Evolutionary conservation across 192 early-diverging fungal species (phyloP).

Genomic region (Podila epigama): DNA sequence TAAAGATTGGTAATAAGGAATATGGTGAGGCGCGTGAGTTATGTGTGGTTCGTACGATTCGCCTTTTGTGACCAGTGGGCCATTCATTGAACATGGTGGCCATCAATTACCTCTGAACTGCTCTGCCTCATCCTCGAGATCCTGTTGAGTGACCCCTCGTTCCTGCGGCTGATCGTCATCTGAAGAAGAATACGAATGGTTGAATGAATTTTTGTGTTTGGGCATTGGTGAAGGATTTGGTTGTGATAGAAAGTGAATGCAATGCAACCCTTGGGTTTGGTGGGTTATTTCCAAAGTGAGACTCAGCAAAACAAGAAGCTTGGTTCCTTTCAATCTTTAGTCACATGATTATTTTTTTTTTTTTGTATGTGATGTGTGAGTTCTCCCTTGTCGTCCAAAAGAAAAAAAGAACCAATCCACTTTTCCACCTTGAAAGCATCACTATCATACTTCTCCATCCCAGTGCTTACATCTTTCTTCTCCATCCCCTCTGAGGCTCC

Average conservation of each 20-base stretch:
- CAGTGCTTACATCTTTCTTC: background rate
- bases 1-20: background rate
- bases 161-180: conserved; percentile 36
- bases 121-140: conserved; percentile 62
- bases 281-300: too few relatives aligned
- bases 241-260: background rate
- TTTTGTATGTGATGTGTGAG: too few relatives aligned
- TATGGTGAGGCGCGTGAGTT: too few relatives aligned
- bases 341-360: too few relatives aligned
- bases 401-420: too few relatives aligned
- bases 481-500: too few relatives aligned
- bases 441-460: too few relatives aligned
- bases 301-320: too few relatives aligned
- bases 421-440: too few relatives aligned
- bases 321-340: too few relatives aligned
- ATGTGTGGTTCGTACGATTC: too few relatives aligned
- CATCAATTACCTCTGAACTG: conserved; percentile 56
- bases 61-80: background rate
- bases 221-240: conserved; percentile 5
- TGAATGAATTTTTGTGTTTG: conserved; percentile 24
- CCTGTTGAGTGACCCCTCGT: conserved; percentile 35
- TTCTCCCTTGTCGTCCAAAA: conserved; percentile 4
- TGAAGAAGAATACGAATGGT: conserved; percentile 26
- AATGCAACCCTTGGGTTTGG: too few relatives aligned
- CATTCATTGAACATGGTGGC: background rate